These are phyloP conservation scores for Penicillium rolfsii DNA, from an alignment of 2,329 filamentous ascomycete species.

Conservation along the genomic window DNA sequence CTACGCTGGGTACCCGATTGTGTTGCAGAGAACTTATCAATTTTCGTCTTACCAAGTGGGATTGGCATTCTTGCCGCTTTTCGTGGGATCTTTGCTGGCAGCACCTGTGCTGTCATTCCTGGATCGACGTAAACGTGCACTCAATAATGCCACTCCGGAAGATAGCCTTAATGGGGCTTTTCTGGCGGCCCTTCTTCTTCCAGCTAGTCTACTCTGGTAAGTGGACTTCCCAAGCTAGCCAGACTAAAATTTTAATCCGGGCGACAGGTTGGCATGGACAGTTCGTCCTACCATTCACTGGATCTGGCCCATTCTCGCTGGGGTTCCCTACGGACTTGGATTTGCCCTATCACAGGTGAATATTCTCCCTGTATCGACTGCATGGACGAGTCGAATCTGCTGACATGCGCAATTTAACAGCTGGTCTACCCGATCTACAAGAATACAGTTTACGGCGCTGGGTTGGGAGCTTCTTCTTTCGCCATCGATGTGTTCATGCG, in stretches of 20 bases:
- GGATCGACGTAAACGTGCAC: not conserved
- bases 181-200: constrained; percentile 13
- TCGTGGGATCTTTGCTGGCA: constrained; percentile 13
- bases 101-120: constrained; percentile 7
- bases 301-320: not conserved
- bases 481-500: constrained; percentile 8
- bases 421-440: not conserved
- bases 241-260: not conserved
- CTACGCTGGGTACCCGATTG: constrained; percentile 11
- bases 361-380: not conserved
- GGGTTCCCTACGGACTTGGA: not conserved
- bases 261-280: not conserved
- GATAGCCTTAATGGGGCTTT: constrained; percentile 11
- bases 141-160: constrained; percentile 5
- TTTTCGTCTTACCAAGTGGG: constrained; percentile 14
- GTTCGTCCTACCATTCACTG: not conserved
- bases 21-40: constrained; percentile 6
- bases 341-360: not conserved
- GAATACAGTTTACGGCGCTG: not conserved
- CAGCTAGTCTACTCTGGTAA: constrained; percentile 14
- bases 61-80: constrained; percentile 13
- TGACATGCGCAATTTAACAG: not conserved
- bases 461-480: not conserved
- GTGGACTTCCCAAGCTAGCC: not conserved
- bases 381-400: not conserved